Percentiles rank a stretch among this genome's conserved stretches.
phyloP scores from a whole-genome alignment of 2,329 filamentous ascomycete genomes.

The Exserohilum rostratum region DNA sequence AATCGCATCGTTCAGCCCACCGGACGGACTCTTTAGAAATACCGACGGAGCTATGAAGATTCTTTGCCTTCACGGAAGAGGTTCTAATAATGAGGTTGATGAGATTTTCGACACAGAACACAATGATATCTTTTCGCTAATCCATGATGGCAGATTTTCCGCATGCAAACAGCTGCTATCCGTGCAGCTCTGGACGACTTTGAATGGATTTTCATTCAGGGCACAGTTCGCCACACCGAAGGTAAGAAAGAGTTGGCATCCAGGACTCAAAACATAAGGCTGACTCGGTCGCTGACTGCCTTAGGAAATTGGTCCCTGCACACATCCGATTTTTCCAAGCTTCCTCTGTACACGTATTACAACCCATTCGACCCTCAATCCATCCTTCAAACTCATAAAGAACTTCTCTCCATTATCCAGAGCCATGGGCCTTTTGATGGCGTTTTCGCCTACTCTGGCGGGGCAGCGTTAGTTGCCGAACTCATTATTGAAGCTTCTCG shows the following conservation, averaged over 20 bases:
- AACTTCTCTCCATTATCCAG: neutral
- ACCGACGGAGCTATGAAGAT: neutral
- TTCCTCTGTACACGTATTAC: slow-evolving; percentile 1
- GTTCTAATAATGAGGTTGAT: neutral
- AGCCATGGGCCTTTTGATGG: neutral
- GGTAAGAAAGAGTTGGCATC: neutral
- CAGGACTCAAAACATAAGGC: neutral
- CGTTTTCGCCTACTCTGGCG: slow-evolving; percentile 1
- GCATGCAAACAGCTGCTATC: slow-evolving; percentile 1
- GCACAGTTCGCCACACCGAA: slow-evolving; percentile 2
- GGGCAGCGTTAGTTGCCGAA: slow-evolving; percentile 1
- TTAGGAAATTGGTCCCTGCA: slow-evolving; percentile 1
- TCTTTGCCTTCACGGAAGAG: slow-evolving; percentile 1
- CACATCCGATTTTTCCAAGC: slow-evolving; percentile 2
- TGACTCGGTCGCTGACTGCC: neutral
- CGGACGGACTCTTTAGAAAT: neutral
- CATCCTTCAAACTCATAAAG: neutral
- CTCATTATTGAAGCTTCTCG: neutral
- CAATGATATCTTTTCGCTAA: neutral
- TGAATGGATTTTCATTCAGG: slow-evolving; percentile 1
- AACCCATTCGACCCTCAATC: neutral
- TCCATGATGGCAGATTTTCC: neutral
- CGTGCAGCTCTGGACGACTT: slow-evolving; percentile 3
- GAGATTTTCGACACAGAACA: neutral
- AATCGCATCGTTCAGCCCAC: no score